Conservation (phyloP, 148 eudicot species). For the Fagopyrum homotropicum region DNA sequence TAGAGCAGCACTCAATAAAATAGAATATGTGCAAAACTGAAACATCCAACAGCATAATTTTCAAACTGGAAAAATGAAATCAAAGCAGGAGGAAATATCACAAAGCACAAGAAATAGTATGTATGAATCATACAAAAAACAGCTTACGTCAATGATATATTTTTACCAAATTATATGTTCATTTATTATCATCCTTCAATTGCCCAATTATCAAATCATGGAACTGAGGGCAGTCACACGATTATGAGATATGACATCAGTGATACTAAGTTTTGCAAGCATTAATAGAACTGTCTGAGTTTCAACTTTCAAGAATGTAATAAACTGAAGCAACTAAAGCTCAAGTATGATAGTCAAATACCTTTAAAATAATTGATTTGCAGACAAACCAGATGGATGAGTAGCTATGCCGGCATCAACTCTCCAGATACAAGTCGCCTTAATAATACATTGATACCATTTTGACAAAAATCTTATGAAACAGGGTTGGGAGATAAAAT, state of each 20-base stretch:
- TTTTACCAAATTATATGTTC: background rate
- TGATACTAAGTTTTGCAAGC: background rate
- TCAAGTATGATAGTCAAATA: conserved; percentile 4
- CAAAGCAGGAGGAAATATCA: background rate
- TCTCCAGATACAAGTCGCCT: background rate
- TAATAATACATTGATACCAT: background rate
- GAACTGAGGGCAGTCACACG: background rate
- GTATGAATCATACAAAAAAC: background rate
- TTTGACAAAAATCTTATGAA: conserved; percentile 3
- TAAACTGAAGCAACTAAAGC: background rate
- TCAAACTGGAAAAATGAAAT: background rate
- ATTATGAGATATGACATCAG: background rate
- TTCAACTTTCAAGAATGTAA: background rate
- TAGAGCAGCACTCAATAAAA: background rate
- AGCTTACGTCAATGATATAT: background rate
- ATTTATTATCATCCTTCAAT: background rate
- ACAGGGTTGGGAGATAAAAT: background rate
- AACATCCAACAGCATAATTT: background rate
- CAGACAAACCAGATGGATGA: background rate
- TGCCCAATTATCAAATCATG: background rate
- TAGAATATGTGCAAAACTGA: background rate
- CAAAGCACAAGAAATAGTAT: background rate
- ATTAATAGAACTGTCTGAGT: background rate
- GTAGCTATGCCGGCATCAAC: background rate
- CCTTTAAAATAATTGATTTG: background rate